phyloP scores from a whole-genome alignment of 148 eudicot species.

The Drosera capensis region DNA sequence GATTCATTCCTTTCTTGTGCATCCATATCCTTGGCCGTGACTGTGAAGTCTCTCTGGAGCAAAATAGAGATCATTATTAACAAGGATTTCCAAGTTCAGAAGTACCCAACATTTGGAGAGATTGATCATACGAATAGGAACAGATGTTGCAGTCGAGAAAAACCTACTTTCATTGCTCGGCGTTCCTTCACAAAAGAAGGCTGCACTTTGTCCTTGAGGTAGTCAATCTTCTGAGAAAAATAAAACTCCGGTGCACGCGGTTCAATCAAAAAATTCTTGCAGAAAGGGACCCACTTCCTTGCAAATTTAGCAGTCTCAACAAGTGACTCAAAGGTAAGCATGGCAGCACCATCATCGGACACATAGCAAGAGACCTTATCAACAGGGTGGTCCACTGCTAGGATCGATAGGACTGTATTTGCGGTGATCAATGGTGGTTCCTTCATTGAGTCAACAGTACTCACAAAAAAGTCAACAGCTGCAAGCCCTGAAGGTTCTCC shows the following conservation, averaged over 20 bases:
- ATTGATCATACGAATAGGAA: no score
- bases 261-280: slow-evolving; percentile 73
- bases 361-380: slow-evolving; percentile 98
- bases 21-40: slow-evolving; percentile 74
- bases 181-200: slow-evolving; percentile 99
- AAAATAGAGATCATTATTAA: slow-evolving; percentile 1
- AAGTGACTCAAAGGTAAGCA: slow-evolving; percentile 87
- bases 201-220: slow-evolving; percentile 92
- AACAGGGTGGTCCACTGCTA: slow-evolving; percentile 91
- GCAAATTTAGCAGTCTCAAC: slow-evolving; percentile 92
- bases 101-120: no score
- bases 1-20: slow-evolving; percentile 96
- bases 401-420: slow-evolving; percentile 91
- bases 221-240: slow-evolving; percentile 95
- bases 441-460: slow-evolving; percentile 96
- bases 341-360: slow-evolving; percentile 98
- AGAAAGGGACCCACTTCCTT: slow-evolving; percentile 95
- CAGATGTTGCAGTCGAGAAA: no score
- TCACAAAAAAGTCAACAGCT: slow-evolving; percentile 92
- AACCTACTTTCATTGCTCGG: slow-evolving; percentile 81
- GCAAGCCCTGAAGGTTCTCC: slow-evolving; percentile 81
- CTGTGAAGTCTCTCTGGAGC: slow-evolving; percentile 76
- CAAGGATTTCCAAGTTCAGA: slow-evolving; percentile 2
- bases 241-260: slow-evolving; percentile 98
- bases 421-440: slow-evolving; percentile 94